Conservation (phyloP, 1,284 basidiomycete species). For the Pascua guehoae region DNA sequence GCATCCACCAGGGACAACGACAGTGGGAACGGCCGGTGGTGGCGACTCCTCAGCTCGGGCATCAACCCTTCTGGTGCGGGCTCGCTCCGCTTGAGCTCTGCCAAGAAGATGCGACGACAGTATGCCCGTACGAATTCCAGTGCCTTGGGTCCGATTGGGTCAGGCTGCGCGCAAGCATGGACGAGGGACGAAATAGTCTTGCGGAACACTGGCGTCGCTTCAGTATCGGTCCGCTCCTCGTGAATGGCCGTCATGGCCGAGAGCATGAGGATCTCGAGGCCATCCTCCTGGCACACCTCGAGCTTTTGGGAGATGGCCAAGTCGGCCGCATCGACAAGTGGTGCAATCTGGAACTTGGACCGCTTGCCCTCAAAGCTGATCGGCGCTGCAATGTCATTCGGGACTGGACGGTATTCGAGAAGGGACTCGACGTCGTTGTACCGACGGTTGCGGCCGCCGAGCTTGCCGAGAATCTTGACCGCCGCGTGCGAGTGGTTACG, state of each 20-base stretch:
- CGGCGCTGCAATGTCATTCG: constrained; percentile 64
- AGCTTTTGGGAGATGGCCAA: constrained; percentile 63
- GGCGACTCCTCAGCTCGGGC: constrained; percentile 24
- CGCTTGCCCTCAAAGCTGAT: constrained; percentile 69
- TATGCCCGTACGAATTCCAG: constrained; percentile 35
- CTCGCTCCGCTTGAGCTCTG: constrained; percentile 35
- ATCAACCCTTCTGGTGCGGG: constrained; percentile 22
- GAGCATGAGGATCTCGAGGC: constrained; percentile 74
- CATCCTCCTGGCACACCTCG: constrained; percentile 64
- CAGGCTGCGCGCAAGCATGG: constrained; percentile 30
- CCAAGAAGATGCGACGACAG: constrained; percentile 37
- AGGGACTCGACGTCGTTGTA: constrained; percentile 77
- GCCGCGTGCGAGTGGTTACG: constrained; percentile 92
- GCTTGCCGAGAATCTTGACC: constrained; percentile 93
- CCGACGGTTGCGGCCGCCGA: constrained; percentile 90
- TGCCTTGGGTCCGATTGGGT: constrained; percentile 26
- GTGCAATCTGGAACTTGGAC: constrained; percentile 68
- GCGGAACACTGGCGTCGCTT: constrained; percentile 36
- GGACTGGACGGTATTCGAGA: constrained; percentile 67
- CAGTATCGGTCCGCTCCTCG: constrained; percentile 51
- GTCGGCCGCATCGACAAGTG: constrained; percentile 69
- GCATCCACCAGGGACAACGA: constrained; percentile 55
- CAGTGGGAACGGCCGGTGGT: constrained; percentile 37
- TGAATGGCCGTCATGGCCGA: constrained; percentile 69
- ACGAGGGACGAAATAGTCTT: constrained; percentile 37